Base-by-base conservation (phyloP, 2,329 filamentous ascomycete species). In the Verruconis gallopava region DNA sequence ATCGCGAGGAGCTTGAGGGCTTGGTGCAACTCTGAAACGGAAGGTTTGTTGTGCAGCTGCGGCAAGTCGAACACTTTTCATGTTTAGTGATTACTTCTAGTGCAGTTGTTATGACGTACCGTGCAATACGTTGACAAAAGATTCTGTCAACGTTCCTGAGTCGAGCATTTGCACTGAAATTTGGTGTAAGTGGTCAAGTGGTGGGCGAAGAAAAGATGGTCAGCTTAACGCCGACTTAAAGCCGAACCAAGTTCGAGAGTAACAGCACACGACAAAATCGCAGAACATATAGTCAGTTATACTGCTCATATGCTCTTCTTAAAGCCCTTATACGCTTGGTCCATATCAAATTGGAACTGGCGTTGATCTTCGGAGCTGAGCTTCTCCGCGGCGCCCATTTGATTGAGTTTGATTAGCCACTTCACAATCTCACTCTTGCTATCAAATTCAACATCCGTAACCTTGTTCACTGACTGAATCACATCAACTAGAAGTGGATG, bases 351-450 rank as follows among this genome's bases (percentile, higher is more conserved):
- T 50, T 91, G 82, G 51, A 96, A 66, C 60, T 98, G 86, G 44
- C 89, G 71, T 4, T 83, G 83, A 63, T 95, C 85, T 44, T 89
- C 79, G 53, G 93, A 83, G 51, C 74, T 80, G 51, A 98, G 62
- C 59, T 94, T 86, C 54, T 96, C 88, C 1, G 85, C 86, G 5
- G 88, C 91, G 56, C 85, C 85, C 91, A 98, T 96, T 64, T 95
- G 88, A 58, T 98, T 98, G 49, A 98, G 68, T 4, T 85, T 82
- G 53, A 98, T 98, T 50, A 98, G 71, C 91, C 91, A 98, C 60
- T 95, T 88, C 44, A 98, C 86, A 52, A 98, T 96, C 71, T 96
- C 96, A 52, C 84, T 86, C 50, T 93, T 80, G 56, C 81, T 88
- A 51, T 96, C 88, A 58, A 98, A 98, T 54, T 96, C 89, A 48